A percentile compares a stretch with the other conserved stretches of the same genome.
phyloP scores from a whole-genome alignment of 1,284 basidiomycete species.

The Austroboletus rostrupii region DNA sequence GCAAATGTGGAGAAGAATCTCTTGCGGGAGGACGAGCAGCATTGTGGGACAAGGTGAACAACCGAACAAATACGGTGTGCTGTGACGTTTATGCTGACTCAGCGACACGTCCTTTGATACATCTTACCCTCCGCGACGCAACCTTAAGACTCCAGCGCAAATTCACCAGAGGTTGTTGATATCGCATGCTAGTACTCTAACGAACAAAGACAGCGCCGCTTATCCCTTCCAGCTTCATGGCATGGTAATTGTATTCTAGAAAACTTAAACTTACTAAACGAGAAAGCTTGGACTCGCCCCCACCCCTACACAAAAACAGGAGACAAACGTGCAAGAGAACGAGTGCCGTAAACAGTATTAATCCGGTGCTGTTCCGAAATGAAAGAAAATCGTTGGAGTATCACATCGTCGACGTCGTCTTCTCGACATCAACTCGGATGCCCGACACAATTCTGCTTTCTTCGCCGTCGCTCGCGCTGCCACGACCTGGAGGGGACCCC shows the following conservation, averaged over 20 bases:
- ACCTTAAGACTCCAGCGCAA: not conserved
- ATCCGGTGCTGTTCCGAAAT: conserved; percentile 26
- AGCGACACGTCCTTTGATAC: no score
- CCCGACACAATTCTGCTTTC: conserved; percentile 36
- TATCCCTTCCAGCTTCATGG: conserved; percentile 13
- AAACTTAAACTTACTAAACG: conserved; percentile 2
- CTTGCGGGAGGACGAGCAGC: conserved; percentile 43
- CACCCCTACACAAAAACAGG: conserved; percentile 3
- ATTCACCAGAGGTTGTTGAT: not conserved
- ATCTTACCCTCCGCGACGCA: no score
- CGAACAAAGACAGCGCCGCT: conserved; percentile 17
- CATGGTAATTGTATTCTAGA: conserved; percentile 16
- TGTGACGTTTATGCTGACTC: no score
- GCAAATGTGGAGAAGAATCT: conserved; percentile 57
- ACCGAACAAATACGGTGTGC: no score
- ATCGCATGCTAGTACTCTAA: conserved; percentile 2
- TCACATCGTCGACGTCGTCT: conserved; percentile 50
- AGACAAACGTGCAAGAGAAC: conserved; percentile 23
- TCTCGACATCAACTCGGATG: conserved; percentile 65
- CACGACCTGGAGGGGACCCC: conserved; percentile 33
- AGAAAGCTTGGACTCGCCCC: conserved; percentile 14
- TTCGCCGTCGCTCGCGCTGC: conserved; percentile 36
- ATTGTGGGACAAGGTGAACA: conserved; percentile 5
- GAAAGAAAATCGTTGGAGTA: conserved; percentile 7
- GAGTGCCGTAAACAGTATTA: conserved; percentile 20